These are phyloP conservation scores for Hanseniaspora occidentalis DNA, from an alignment of 805 yeast species.

Conservation along the genomic window DNA sequence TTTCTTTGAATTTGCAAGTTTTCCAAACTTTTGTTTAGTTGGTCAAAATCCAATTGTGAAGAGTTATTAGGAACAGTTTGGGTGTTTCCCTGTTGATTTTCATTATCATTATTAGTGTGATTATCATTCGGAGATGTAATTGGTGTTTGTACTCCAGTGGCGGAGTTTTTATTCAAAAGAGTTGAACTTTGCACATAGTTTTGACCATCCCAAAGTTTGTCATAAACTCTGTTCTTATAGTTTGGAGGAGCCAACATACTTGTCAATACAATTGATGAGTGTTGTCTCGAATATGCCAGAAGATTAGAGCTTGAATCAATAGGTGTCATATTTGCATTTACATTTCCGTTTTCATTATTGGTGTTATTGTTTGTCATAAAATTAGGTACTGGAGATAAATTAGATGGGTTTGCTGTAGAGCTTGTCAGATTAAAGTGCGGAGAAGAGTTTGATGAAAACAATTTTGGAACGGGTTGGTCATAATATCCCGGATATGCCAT, in stretches of 20 bases:
- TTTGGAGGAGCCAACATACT: conserved; percentile 68
- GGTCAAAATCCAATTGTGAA: too few species aligned
- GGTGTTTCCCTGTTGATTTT: too few species aligned
- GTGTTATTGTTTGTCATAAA: conserved; percentile 9
- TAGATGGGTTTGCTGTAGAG: conserved; percentile 1
- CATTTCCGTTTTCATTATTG: conserved; percentile 7
- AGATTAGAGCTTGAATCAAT: conserved; percentile 2
- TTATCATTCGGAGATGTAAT: too few species aligned
- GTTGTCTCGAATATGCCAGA: conserved; percentile 5
- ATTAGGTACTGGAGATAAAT: conserved; percentile 1
- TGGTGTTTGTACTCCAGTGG: too few species aligned
- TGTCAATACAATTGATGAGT: conserved; percentile 5
- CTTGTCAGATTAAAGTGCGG: neutral
- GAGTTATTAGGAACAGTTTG: too few species aligned
- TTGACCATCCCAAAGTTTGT: conserved; percentile 61
- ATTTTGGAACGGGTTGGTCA: neutral
- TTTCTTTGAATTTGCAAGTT: too few species aligned
- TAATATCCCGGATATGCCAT: neutral
- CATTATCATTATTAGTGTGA: too few species aligned
- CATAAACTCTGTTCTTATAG: conserved; percentile 72
- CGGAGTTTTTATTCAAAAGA: too few species aligned
- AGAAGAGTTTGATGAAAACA: neutral
- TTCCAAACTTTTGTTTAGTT: too few species aligned
- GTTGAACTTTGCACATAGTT: conserved; percentile 19
- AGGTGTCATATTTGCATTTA: neutral